Conservation (phyloP, 2,329 filamentous ascomycete species). For the Pseudogymnoascus sp. region DNA sequence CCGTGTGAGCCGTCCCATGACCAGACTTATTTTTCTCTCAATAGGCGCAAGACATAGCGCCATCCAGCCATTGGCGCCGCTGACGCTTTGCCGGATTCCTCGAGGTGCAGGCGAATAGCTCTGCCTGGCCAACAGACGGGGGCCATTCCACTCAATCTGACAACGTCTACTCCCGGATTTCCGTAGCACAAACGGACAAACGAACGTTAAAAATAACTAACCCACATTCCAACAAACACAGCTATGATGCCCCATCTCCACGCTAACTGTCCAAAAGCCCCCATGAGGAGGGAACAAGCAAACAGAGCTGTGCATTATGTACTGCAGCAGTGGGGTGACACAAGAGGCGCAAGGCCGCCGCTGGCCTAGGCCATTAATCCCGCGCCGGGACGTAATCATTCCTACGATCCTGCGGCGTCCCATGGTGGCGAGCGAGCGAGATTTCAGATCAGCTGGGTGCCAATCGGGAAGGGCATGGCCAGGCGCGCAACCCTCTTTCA, state of each 20-base stretch:
- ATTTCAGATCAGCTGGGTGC: not conserved
- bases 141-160: conserved; percentile 1
- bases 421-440: not conserved
- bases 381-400: not conserved
- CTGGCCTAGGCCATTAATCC: not conserved
- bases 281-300: not conserved
- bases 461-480: not conserved
- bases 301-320: not conserved
- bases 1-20: not conserved
- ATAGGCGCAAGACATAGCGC: not conserved
- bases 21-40: not conserved
- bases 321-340: not conserved
- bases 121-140: not conserved
- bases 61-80: not conserved
- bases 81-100: not conserved
- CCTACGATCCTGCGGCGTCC: not conserved
- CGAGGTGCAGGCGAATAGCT: not conserved
- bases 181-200: not conserved
- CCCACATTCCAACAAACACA: not conserved
- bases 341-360: not conserved
- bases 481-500: conserved; percentile 1
- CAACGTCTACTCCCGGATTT: not conserved
- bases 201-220: not conserved
- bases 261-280: not conserved
- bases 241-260: not conserved